Evolutionary conservation across 1,284 basidiomycete species (phyloP), one percentile per base, ranked within the genome.

Genomic region (Trichosporon faecale): DNA sequence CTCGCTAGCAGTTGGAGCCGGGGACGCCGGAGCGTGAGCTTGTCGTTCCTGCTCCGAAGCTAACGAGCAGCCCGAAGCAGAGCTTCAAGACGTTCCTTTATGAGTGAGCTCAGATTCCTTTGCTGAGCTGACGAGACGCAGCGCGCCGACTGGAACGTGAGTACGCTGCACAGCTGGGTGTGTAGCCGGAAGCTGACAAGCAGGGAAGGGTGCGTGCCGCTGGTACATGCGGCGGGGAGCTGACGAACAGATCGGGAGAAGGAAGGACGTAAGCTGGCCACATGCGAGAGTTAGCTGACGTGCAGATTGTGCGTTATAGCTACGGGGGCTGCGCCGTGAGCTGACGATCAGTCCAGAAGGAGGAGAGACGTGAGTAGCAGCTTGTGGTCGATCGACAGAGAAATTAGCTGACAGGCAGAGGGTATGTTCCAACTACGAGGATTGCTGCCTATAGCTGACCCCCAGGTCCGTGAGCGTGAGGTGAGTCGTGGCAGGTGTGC

Each of bases 51-150:
- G n/a, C 2, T 11, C 25, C 2, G 14, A 23, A 35, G 60, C 68
- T 66, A 40, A 69, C 33, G 35, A 4, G 12, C 71, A 81, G 80
- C 18, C 82, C 81, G 3, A 70, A 73, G 44, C 72, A 77, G 27
- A 83, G 82, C 5, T 80, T 76, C 75, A 79, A 84, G 71, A 83
- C 83, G 0, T 84, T 84, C 73, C 76, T 84, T 31, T 85, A 83
- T 71, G 27, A 29, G 57, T 61, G 27, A 61, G 57, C 57, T 61
- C 3, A 16, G 2, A 3, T 1, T 6, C 49, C 5, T 3, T 1
- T 23, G 49, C n/a, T 46, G 18, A 35, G 61, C 25, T 60, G 52
- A 63, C 11, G 52, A 52, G 49, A 52, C 14, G n/a, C 49, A 52
- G 49, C 12, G 7, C 18, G 21, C 23, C 49, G 49, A 11, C 49